Percentiles rank a stretch among this genome's conserved stretches.
These are phyloP conservation scores for Paraphoma sp. DNA, from an alignment of 2,329 filamentous ascomycete species.

Conservation along the genomic window DNA sequence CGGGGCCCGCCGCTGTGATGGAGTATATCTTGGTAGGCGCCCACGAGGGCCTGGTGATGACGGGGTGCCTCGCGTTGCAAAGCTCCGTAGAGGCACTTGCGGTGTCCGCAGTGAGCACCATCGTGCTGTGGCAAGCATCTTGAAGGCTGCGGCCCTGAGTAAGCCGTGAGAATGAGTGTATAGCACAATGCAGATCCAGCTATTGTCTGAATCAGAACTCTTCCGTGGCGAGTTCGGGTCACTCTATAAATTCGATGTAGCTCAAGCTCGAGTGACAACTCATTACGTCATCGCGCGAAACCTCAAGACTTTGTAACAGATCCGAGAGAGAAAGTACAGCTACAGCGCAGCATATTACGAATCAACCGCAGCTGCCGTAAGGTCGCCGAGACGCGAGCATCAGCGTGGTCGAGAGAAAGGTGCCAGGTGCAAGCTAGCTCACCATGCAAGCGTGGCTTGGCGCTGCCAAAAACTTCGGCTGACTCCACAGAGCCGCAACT, in stretches of 20 bases:
- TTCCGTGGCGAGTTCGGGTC: neutral
- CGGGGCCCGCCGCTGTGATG: constrained; percentile 15
- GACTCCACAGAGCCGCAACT: neutral
- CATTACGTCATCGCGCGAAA: constrained; percentile 3
- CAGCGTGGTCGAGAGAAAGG: no score
- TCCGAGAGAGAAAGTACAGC: neutral
- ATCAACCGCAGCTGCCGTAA: no score
- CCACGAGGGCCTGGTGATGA: constrained; percentile 28
- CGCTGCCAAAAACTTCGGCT: neutral
- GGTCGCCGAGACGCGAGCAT: no score
- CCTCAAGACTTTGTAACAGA: neutral
- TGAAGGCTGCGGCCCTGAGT: neutral
- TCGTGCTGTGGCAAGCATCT: constrained; percentile 35
- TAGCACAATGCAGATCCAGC: no score
- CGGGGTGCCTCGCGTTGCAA: constrained; percentile 29
- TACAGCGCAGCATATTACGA: neutral
- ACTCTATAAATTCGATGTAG: neutral
- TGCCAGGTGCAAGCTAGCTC: neutral
- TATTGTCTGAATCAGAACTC: neutral
- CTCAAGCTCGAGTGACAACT: neutral
- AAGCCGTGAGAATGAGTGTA: neutral
- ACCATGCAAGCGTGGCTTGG: neutral
- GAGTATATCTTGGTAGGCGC: constrained; percentile 25
- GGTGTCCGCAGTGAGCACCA: constrained; percentile 35
- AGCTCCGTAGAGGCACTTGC: constrained; percentile 27